Conservation (phyloP, 306 rosid species). For the Corylus heterophylla region DNA sequence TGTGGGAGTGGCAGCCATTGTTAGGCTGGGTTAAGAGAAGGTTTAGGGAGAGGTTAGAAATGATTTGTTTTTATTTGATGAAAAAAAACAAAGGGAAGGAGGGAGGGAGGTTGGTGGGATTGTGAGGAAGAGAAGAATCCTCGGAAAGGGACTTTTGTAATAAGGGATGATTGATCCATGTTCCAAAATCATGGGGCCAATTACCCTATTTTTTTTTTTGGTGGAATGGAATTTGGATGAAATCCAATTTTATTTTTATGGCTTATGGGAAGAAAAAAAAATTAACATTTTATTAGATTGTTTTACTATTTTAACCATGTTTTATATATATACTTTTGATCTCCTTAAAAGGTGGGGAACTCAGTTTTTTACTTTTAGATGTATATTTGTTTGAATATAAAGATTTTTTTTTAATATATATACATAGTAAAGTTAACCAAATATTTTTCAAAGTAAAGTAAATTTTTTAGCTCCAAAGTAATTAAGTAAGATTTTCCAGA, state of each 20-base stretch:
- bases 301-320: background rate
- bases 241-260: background rate
- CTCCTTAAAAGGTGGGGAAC: constrained; percentile 13
- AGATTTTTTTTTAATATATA: too few species aligned
- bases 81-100: background rate
- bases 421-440: too few species aligned
- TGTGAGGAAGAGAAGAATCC: constrained; percentile 66
- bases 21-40: constrained; percentile 37
- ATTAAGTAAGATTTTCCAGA: too few species aligned
- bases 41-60: constrained; percentile 41
- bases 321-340: constrained; percentile 19
- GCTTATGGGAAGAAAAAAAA: background rate
- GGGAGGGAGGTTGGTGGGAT: constrained; percentile 42
- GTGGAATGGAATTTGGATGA: background rate
- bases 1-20: constrained; percentile 51
- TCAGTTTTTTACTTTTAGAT: too few species aligned
- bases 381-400: too few species aligned
- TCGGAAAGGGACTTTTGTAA: constrained; percentile 42
- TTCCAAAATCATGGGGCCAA: background rate
- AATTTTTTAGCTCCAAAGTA: too few species aligned
- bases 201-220: background rate
- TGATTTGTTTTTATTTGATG: constrained; percentile 8
- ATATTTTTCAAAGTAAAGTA: too few species aligned
- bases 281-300: background rate
- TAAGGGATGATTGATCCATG: background rate